Conservation (phyloP, 163 green algal species). For the Volvox carteri region DNA sequence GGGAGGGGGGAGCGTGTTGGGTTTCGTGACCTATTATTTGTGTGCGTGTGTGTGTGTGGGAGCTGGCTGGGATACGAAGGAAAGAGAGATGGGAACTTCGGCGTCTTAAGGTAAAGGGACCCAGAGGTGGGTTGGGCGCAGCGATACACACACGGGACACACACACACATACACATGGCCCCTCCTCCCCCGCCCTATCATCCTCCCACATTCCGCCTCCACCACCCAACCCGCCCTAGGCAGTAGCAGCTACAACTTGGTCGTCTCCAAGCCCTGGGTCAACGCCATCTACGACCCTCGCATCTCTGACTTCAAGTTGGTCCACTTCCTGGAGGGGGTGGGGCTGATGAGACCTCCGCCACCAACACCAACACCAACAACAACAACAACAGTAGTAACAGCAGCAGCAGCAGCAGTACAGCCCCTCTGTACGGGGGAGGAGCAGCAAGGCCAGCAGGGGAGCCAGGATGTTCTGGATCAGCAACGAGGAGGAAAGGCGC, state of each 20-base stretch:
- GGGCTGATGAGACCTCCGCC: not conserved
- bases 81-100: no score
- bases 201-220: no score
- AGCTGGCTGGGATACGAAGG: no score
- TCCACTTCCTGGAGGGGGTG: conserved; percentile 21
- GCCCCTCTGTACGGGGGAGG: no score
- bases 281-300: conserved; percentile 45
- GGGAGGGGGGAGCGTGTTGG: not conserved
- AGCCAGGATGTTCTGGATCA: not conserved
- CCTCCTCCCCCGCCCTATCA: no score
- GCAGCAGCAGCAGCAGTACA: not conserved
- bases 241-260: conserved; percentile 20
- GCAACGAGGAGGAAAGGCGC: not conserved
- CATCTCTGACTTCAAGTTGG: conserved; percentile 37
- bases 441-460: not conserved
- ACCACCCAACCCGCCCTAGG: no score
- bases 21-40: not conserved
- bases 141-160: no score
- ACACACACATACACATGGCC: no score
- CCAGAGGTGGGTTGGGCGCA: no score
- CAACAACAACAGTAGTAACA: conserved; percentile 4
- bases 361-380: not conserved
- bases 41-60: not conserved
- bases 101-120: no score
- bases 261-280: conserved; percentile 49